These are phyloP conservation scores for Pichia sp. DNA, from an alignment of 1,139 yeast species.

Conservation along the genomic window DNA sequence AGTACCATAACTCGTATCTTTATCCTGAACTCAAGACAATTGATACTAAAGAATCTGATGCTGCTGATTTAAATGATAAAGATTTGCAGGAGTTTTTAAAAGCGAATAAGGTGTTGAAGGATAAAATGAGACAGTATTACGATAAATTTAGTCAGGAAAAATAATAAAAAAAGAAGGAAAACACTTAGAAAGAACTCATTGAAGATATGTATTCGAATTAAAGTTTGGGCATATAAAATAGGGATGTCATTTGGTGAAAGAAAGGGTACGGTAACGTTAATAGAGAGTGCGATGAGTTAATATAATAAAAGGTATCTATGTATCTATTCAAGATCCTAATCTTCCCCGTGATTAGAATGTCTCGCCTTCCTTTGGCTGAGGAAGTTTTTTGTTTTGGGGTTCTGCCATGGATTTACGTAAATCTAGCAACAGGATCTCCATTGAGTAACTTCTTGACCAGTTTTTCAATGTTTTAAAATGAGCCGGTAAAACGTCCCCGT, in stretches of 20 bases:
- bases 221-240: too few species aligned
- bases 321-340: too few species aligned
- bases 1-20: constrained; percentile 21
- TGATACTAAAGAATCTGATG: too few species aligned
- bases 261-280: too few species aligned
- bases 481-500: constrained; percentile 48
- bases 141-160: constrained; percentile 8
- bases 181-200: neutral
- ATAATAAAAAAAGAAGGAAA: neutral
- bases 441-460: constrained; percentile 85
- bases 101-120: constrained; percentile 23
- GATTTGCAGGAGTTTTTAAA: constrained; percentile 17
- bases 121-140: constrained; percentile 22
- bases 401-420: constrained; percentile 85
- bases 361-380: constrained; percentile 88
- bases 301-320: too few species aligned
- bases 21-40: constrained; percentile 8
- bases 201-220: too few species aligned
- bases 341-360: constrained; percentile 28
- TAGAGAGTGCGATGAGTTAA: too few species aligned
- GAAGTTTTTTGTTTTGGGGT: constrained; percentile 71
- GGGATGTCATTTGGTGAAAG: too few species aligned
- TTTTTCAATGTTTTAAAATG: constrained; percentile 59
- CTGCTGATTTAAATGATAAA: neutral
- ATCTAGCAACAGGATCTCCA: constrained; percentile 87